Evolutionary conservation across 1,139 yeast species (phyloP).

Genomic region (Yamadazyma aaseri): DNA sequence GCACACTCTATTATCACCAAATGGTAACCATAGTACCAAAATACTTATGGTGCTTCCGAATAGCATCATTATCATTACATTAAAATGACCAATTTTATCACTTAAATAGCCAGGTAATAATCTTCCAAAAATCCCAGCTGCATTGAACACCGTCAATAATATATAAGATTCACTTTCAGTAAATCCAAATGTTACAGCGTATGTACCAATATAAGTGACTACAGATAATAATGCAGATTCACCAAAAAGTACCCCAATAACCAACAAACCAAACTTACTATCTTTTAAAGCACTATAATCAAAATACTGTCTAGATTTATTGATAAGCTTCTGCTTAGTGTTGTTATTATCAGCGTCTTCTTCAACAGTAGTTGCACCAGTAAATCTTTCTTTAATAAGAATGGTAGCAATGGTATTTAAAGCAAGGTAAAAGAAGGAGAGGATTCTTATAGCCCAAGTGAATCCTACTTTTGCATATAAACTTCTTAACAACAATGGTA

Average conservation of each 20-base stretch:
- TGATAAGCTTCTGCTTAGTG: constrained; percentile 2
- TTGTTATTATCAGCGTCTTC: background rate
- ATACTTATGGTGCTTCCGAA: constrained; percentile 30
- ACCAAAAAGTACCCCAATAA: constrained; percentile 42
- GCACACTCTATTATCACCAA: constrained; percentile 30
- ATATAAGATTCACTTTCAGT: constrained; percentile 35
- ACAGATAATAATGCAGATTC: constrained; percentile 58
- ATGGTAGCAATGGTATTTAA: constrained; percentile 39
- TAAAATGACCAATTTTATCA: constrained; percentile 38
- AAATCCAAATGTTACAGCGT: constrained; percentile 42
- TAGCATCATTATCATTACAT: constrained; percentile 39
- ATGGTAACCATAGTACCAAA: constrained; percentile 38
- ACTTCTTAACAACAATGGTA: constrained; percentile 57
- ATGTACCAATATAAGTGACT: constrained; percentile 44
- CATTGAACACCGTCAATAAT: constrained; percentile 40
- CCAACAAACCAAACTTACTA: constrained; percentile 22
- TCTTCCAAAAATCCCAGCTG: constrained; percentile 39
- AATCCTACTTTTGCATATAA: constrained; percentile 55
- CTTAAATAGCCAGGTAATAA: constrained; percentile 38
- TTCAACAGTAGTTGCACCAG: background rate
- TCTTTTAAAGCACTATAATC: constrained; percentile 23
- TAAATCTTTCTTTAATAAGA: constrained; percentile 50
- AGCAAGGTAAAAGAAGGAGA: constrained; percentile 48
- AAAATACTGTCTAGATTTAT: constrained; percentile 2
- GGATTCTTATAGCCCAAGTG: constrained; percentile 59